Evolutionary conservation across 306 rosid species (phyloP).

Genomic region (Arachis hypogaea): DNA sequence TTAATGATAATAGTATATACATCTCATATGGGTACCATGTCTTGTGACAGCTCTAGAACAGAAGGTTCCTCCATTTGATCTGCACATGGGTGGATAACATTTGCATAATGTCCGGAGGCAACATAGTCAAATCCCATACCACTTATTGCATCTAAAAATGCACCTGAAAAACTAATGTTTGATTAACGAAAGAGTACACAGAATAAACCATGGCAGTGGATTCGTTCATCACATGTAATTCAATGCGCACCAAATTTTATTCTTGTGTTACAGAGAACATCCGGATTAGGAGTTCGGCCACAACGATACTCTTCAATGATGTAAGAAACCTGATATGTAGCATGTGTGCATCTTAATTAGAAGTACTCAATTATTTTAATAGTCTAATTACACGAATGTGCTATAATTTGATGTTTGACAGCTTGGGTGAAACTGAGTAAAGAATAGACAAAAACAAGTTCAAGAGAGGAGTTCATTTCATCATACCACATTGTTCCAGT

Average conservation of each 20-base stretch:
- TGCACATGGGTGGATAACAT: conserved; percentile 64
- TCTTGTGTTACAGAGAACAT: conserved; percentile 95
- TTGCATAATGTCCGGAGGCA: conserved; percentile 97
- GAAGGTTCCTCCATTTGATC: conserved; percentile 55
- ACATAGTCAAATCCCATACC: conserved; percentile 81
- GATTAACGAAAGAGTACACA: conserved; percentile 6
- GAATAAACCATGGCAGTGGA: conserved; percentile 1
- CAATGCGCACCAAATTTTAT: conserved; percentile 81
- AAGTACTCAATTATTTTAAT: conserved; percentile 4
- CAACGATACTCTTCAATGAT: conserved; percentile 84
- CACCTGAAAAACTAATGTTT: conserved; percentile 54
- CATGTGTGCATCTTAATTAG: conserved; percentile 1
- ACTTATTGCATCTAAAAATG: conserved; percentile 87
- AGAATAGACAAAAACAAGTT: background rate
- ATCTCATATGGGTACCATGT: conserved; percentile 59
- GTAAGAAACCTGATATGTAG: conserved; percentile 70
- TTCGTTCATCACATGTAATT: conserved; percentile 11
- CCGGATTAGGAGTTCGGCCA: conserved; percentile 96
- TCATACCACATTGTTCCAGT: conserved; percentile 90
- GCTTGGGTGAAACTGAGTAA: conserved; percentile 1
- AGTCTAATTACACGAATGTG: background rate
- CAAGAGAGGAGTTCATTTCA: background rate
- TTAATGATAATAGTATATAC: conserved; percentile 12
- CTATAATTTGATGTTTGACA: background rate
- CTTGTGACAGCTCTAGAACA: conserved; percentile 74